A percentile compares a stretch with the other conserved stretches of the same genome.
Evolutionary conservation across 345 rosid genomes (phyloP).

Genomic region (Salix brachista): DNA sequence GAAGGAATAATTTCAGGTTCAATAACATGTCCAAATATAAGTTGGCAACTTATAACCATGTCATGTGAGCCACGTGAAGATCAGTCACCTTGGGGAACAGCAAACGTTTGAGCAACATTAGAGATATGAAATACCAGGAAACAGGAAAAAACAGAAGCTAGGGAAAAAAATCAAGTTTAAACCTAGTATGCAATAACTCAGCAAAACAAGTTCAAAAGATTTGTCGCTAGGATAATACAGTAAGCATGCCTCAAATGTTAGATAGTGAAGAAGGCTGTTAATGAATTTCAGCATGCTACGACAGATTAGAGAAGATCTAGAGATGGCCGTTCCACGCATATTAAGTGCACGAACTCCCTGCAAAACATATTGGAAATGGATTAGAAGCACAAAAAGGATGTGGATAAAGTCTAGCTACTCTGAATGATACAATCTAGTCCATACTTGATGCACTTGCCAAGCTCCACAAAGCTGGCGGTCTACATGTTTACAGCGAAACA

Average conservation of each 20-base stretch:
- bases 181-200: not conserved
- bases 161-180: not conserved
- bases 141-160: not conserved
- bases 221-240: not conserved
- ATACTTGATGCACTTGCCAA: constrained; percentile 98
- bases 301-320: constrained; percentile 88
- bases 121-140: not conserved
- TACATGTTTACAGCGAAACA: constrained; percentile 91
- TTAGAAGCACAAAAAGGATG: constrained; percentile 15
- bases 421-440: constrained; percentile 18
- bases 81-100: not conserved
- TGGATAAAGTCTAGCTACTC: not conserved
- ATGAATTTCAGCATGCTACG: constrained; percentile 97
- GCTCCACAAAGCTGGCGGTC: constrained; percentile 95
- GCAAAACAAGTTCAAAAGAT: not conserved
- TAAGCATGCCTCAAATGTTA: constrained; percentile 89
- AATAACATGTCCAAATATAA: not conserved
- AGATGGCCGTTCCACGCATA: constrained; percentile 68
- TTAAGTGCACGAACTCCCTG: constrained; percentile 82
- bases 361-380: constrained; percentile 19
- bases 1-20: not conserved
- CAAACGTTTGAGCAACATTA: too few species aligned
- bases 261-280: constrained; percentile 89
- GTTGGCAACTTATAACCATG: not conserved
- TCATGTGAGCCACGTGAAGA: not conserved